Evolutionary conservation across 768 basidiomycete genomes (phyloP), one percentile per base, ranked within the genome.

Genomic region (Amanita rubescens): DNA sequence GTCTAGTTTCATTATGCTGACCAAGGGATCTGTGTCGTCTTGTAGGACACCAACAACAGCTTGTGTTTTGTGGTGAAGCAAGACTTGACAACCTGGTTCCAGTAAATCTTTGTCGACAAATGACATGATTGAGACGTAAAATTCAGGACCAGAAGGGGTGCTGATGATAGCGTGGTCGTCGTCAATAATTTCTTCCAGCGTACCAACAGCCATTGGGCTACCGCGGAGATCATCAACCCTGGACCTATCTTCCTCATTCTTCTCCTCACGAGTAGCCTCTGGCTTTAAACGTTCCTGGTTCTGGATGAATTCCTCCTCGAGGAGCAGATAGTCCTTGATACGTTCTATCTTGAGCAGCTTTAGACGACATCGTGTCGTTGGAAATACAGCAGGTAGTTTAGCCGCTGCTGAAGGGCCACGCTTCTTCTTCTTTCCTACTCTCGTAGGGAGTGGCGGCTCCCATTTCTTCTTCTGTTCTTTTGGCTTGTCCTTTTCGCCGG

Each of bases 141-240:
- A 93, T 66, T 98, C 96, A 22, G 95, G 94, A 2, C 95, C 94
- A 37, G 89, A 90, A 20, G 92, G 83, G 8, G 92, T 90, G 67
- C 89, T 91, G 65, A 99, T 87, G 68, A 99, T 97, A n/a, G 96
- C 96, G 70, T 99, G 92, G 79, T 94, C 92, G 71, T 95, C 93
- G 76, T 94, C 92, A 61, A 95, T 92, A 59, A 94, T 91, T 71
- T 99, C 96, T 72, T 98, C 96, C 69, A 99, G 77, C 0, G 93
- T 93, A 19, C 96, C 96, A 56, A 99, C 93, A n/a, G 88, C 88
- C 93, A 99, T 95, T 7, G 95, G 96, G 45, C 84, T 88, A 6
- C 96, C 96, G 32, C 95, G 85, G 32, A 99, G 68, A 68, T 94
- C 91, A 69, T 99, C 95, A 44, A 99, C 92, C 63, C 83, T 87